These are phyloP conservation scores for Omphalotus olearius DNA, from an alignment of 1,284 basidiomycete genomes.

Conservation along the genomic window DNA sequence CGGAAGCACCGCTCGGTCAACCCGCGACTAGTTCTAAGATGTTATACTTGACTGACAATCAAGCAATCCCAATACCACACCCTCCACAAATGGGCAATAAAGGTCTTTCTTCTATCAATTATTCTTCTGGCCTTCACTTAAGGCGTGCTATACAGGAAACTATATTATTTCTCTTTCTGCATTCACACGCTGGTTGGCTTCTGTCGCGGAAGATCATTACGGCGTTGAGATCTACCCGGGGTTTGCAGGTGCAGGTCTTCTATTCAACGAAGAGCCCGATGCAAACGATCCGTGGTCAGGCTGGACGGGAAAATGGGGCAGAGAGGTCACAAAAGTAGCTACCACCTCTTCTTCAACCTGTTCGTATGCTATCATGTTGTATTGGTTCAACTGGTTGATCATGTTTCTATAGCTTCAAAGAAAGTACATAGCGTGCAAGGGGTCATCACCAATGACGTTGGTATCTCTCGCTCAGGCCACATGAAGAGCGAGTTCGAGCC, in stretches of 20 bases:
- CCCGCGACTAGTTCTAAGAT: conserved; percentile 80
- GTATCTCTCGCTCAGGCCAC: conserved; percentile 75
- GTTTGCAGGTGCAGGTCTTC: conserved; percentile 85
- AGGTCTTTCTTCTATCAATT: conserved; percentile 31
- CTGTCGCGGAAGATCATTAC: conserved; percentile 80
- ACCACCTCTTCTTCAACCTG: background rate
- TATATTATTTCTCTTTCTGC: conserved; percentile 91
- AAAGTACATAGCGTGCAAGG: conserved; percentile 68
- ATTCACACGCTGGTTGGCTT: conserved; percentile 87
- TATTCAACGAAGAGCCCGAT: conserved; percentile 60
- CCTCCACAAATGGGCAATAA: conserved; percentile 97
- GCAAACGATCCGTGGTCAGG: conserved; percentile 29
- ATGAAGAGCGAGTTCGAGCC: conserved; percentile 90
- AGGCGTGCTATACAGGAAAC: conserved; percentile 43
- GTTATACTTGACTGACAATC: conserved; percentile 79
- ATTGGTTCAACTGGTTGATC: background rate
- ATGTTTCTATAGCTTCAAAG: conserved; percentile 7
- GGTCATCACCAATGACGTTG: conserved; percentile 93
- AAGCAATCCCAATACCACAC: conserved; percentile 86
- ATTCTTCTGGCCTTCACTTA: background rate
- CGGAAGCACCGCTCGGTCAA: conserved; percentile 55
- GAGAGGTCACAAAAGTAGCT: conserved; percentile 15
- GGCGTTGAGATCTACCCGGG: conserved; percentile 98
- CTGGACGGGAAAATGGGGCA: conserved; percentile 18
- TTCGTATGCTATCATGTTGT: no score